Conservation (phyloP, 371 early-diverging fungal genomes). For the Lichtheimia ornata region DNA sequence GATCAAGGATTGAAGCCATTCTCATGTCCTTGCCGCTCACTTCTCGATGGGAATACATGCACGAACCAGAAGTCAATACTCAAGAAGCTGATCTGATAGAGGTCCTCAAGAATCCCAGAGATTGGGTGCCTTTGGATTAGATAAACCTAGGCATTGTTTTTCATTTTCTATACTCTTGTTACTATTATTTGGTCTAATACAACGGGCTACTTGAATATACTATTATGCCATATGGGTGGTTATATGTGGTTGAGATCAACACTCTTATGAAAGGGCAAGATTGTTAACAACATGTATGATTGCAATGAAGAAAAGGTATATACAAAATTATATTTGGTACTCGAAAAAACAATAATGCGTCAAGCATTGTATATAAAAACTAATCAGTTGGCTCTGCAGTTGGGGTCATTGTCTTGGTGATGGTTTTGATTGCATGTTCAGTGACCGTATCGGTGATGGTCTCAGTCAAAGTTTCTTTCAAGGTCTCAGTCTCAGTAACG, state of each 20-base stretch:
- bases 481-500: not conserved
- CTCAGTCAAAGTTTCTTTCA: not conserved
- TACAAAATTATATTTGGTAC: too few species aligned
- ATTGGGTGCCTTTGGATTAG: slow-evolving; percentile 69
- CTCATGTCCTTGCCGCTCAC: slow-evolving; percentile 85
- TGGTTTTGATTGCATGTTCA: not conserved
- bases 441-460: not conserved
- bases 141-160: not conserved
- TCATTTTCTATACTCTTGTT: not conserved
- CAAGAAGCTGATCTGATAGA: slow-evolving; percentile 76
- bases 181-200: not conserved
- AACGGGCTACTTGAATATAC: too few species aligned
- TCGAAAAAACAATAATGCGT: too few species aligned
- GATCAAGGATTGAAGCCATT: slow-evolving; percentile 86
- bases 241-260: too few species aligned
- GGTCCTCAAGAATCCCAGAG: slow-evolving; percentile 76
- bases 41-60: slow-evolving; percentile 89
- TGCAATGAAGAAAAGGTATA: too few species aligned
- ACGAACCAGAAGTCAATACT: slow-evolving; percentile 67
- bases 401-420: not conserved
- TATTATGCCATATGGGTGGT: too few species aligned
- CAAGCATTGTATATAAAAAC: too few species aligned
- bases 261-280: too few species aligned
- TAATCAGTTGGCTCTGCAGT: too few species aligned
- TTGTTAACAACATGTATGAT: too few species aligned